Evolutionary conservation across 257 asterid genomes (phyloP).

Genomic region (Striga asiatica): DNA sequence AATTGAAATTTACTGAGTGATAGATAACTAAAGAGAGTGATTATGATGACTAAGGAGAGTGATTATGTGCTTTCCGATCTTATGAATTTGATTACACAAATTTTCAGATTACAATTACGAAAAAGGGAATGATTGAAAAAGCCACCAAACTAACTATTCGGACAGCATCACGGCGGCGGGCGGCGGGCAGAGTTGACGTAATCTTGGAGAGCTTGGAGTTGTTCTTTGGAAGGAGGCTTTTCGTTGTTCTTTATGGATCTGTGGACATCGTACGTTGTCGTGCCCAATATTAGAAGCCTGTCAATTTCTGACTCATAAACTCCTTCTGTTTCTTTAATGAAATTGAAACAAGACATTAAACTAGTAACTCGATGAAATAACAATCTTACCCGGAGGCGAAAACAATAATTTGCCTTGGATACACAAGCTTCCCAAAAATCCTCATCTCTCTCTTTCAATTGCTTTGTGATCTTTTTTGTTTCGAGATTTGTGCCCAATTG

Average conservation of each 20-base stretch:
- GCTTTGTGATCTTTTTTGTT: too few relatives aligned
- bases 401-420: conserved; percentile 36
- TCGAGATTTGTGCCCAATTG: too few relatives aligned
- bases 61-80: background rate
- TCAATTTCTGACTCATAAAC: too few relatives aligned
- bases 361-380: too few relatives aligned
- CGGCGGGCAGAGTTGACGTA: conserved; percentile 38
- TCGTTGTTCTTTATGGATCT: conserved; percentile 56
- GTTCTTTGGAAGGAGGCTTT: conserved; percentile 36
- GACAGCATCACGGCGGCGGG: conserved; percentile 22
- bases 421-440: conserved; percentile 32
- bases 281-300: conserved; percentile 35
- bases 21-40: too few relatives aligned
- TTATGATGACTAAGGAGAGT: too few relatives aligned
- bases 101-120: too few relatives aligned
- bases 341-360: too few relatives aligned
- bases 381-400: conserved; percentile 35
- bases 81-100: background rate
- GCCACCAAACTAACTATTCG: too few relatives aligned
- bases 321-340: too few relatives aligned
- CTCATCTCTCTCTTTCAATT: conserved; percentile 25
- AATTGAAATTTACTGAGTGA: too few relatives aligned
- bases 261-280: conserved; percentile 52
- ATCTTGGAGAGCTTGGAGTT: conserved; percentile 38
- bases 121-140: too few relatives aligned